These are phyloP conservation scores for Novakomyces olei DNA, from an alignment of 805 yeast genomes.

Conservation along the genomic window DNA sequence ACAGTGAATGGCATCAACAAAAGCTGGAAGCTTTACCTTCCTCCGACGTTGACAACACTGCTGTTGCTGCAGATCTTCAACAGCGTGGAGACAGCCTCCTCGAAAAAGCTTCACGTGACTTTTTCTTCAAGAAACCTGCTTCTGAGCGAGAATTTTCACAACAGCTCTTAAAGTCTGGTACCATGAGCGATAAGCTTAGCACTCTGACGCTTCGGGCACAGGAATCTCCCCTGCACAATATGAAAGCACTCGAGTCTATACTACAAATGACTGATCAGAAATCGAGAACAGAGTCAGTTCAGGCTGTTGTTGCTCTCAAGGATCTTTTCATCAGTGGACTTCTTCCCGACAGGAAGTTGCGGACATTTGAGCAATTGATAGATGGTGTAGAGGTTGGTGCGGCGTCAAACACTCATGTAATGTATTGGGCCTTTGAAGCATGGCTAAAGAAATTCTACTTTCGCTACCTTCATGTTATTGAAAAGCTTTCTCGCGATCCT, in stretches of 20 bases:
- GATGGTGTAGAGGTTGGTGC: conserved; percentile 1
- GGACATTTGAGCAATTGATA: conserved; percentile 51
- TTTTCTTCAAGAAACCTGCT: too few species aligned
- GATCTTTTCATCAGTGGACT: conserved; percentile 73
- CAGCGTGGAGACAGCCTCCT: too few species aligned
- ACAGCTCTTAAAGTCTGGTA: conserved; percentile 77
- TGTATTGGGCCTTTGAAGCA: conserved; percentile 73
- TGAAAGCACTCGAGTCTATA: conserved; percentile 61
- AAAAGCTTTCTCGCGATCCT: conserved; percentile 69
- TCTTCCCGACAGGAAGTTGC: conserved; percentile 60
- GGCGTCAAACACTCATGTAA: conserved; percentile 20
- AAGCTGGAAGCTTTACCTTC: too few species aligned
- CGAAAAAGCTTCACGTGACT: too few species aligned
- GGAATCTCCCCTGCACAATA: conserved; percentile 82
- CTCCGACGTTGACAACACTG: too few species aligned
- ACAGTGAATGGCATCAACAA: too few species aligned
- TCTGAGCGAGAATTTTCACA: conserved; percentile 75
- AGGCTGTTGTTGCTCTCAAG: conserved; percentile 69
- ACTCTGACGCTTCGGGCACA: conserved; percentile 82
- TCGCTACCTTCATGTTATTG: conserved; percentile 52
- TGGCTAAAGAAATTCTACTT: conserved; percentile 58
- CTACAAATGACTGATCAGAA: conserved; percentile 67
- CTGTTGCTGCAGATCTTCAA: too few species aligned
- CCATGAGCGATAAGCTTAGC: conserved; percentile 81
- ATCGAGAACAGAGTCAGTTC: conserved; percentile 79